Evolutionary conservation across 495 filamentous ascomycete genomes (phyloP), one percentile per base, ranked within the genome.

Genomic region (Hyaloscypha variabilis): DNA sequence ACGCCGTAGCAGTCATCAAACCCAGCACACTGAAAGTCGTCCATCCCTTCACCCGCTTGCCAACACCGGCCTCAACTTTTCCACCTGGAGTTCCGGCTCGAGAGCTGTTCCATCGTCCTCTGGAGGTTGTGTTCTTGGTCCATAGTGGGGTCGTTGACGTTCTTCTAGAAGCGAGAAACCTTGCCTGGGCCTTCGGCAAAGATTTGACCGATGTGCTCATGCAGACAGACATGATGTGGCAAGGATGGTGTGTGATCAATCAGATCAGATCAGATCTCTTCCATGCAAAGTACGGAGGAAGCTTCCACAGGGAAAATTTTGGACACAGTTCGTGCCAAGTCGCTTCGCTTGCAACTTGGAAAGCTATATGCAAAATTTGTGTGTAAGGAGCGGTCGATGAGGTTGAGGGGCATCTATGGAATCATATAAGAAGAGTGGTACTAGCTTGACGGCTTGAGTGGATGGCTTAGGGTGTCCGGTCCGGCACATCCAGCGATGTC

Each of bases 1-100:
- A 23, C 17, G 78, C 76, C 30, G 82, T 77, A 1, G 74, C 73
- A 21, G 75, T 72, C 54, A 78, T 77, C 55, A 83, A 63, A 28
- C 71, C 74, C 55, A 80, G 68, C 8, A 81, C 65, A 54, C 53
- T 55, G 13, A 24, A 29, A 14, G 60, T 65, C 21, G 56, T 50
- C 69, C 69, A 71, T 58, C 66, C 66, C 25, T 57, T 69, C 25
- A 8, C 59, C 6, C 34, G 49, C 39, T n/a, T 46, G 13, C 24
- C 31, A 28, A 31, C 52, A 49, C 14, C n/a, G 30, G 0, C 39
- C 51, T 28, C 25, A 54, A 54, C 3, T 54, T 54, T 54, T 24
- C 24, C 39, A 2, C 25, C 25, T 46, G 39, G 8, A 17, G 19
- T 36, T 26, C n/a, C 62, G 25, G 21, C 13, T 46, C 42, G 17